These are phyloP conservation scores for Pelargonium cotyledonis DNA, from an alignment of 441 rosid genomes.

Conservation along the genomic window DNA sequence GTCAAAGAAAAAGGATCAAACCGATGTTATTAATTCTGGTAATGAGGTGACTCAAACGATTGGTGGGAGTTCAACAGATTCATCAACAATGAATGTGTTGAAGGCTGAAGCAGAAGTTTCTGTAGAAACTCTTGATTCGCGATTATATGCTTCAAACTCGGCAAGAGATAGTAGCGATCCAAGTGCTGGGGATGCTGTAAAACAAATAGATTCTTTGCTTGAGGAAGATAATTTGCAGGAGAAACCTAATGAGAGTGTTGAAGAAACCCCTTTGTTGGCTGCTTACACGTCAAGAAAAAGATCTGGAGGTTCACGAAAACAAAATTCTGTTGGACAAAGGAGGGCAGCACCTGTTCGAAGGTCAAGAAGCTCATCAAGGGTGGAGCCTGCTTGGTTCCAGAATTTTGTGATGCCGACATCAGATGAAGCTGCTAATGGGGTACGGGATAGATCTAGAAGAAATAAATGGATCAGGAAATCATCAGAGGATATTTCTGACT, in stretches of 20 bases:
- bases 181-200: conserved; percentile 33
- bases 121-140: conserved; percentile 36
- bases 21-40: conserved; percentile 40
- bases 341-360: conserved; percentile 36
- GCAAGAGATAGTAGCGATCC: conserved; percentile 32
- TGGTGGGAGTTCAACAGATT: conserved; percentile 42
- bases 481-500: conserved; percentile 43
- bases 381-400: conserved; percentile 40
- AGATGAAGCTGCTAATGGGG: conserved; percentile 29
- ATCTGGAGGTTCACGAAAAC: conserved; percentile 44
- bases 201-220: conserved; percentile 35
- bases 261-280: conserved; percentile 45
- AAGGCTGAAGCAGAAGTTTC: conserved; percentile 41
- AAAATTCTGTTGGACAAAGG: conserved; percentile 36
- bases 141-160: conserved; percentile 26
- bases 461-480: conserved; percentile 46
- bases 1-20: conserved; percentile 48
- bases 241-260: conserved; percentile 31
- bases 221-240: conserved; percentile 33
- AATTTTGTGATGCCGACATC: conserved; percentile 24
- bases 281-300: conserved; percentile 79
- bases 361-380: conserved; percentile 46
- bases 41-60: conserved; percentile 35
- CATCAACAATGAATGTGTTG: conserved; percentile 26
- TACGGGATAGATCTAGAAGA: conserved; percentile 37